Base-by-base conservation (phyloP, 441 rosid genomes). In the Euphorbia schlechtendalii region DNA sequence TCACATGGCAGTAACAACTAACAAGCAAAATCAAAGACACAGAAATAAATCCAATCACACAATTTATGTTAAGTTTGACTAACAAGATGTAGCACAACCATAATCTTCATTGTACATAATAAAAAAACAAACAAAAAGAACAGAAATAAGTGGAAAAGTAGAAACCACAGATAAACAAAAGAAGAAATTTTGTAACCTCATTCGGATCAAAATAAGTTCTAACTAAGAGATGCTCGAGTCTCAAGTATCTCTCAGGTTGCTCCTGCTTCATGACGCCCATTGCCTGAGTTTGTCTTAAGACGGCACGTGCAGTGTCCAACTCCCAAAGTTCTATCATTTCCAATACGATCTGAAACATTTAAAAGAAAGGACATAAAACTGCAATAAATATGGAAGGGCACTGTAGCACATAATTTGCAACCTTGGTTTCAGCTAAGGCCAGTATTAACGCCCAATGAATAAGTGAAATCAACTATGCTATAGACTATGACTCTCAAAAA, bases 211-310 rank as follows among this genome's bases (percentile, higher is more conserved):
- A 96, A 72, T 95, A 96, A 54, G 97, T 87, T 80, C 96, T 84
- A 71, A 96, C 98, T 54, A 96, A 82, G 61, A 92, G 95, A 83
- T 96, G 98, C 78, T 96, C 98, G 54, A 92, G 96, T 61, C 85
- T 78, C 90, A 96, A 78, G 82, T 92, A 92, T 83, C 99, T 83
- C 67, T 90, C 98, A n/a, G 99, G 93, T 75, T 92, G 96, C 83
- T 96, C 99, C 82, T 96, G 99, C 83, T 96, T 96, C 99, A 96
- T 88, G 68, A 90, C 89, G 69, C 98, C 94, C 99, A 96, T 96
- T 61, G 89, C 99, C 77, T 92, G 98, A 56, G 99, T 96, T 75
- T 96, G 98, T 82, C 92, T 84, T 75, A 96, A 76, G 76, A 96
- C 86, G 67, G 99, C 96, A 56, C 99, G 88, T 5, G 99, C 97